Conservation (phyloP, 805 yeast genomes). For the Ogataea nonfermentans region DNA sequence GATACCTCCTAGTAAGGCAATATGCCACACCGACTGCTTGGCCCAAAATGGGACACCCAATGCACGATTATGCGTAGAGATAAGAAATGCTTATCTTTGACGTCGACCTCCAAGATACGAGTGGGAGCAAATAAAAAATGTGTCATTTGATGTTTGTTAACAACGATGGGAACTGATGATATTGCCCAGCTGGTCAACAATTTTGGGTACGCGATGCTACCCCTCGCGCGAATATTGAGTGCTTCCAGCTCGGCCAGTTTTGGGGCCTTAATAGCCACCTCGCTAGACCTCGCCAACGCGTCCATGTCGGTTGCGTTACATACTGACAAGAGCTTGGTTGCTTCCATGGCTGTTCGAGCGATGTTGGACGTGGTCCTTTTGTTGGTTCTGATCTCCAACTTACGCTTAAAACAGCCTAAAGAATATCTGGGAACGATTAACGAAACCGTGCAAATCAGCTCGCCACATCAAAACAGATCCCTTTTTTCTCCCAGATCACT, state of each 20-base stretch:
- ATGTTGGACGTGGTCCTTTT: not conserved
- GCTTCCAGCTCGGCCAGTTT: not conserved
- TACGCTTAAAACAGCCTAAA: not conserved
- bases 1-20: not conserved
- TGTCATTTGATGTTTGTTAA: not conserved
- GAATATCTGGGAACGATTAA: not conserved
- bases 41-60: not conserved
- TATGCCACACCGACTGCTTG: not conserved
- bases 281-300: slow-evolving; percentile 3
- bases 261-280: not conserved
- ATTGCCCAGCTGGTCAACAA: slow-evolving; percentile 1
- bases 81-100: slow-evolving; percentile 5
- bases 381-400: not conserved
- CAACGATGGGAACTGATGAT: slow-evolving; percentile 1
- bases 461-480: slow-evolving; percentile 6
- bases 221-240: slow-evolving; percentile 1
- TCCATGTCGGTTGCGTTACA: slow-evolving; percentile 1
- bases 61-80: slow-evolving; percentile 13
- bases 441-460: not conserved
- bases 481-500: slow-evolving; percentile 12
- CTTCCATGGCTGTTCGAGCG: not conserved
- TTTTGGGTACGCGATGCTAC: slow-evolving; percentile 4
- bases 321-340: not conserved
- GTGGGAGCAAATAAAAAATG: slow-evolving; percentile 1
- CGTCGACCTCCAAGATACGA: slow-evolving; percentile 2